phyloP scores from a whole-genome alignment of 176 grass and related monocot genomes.

The Carex pumila region DNA sequence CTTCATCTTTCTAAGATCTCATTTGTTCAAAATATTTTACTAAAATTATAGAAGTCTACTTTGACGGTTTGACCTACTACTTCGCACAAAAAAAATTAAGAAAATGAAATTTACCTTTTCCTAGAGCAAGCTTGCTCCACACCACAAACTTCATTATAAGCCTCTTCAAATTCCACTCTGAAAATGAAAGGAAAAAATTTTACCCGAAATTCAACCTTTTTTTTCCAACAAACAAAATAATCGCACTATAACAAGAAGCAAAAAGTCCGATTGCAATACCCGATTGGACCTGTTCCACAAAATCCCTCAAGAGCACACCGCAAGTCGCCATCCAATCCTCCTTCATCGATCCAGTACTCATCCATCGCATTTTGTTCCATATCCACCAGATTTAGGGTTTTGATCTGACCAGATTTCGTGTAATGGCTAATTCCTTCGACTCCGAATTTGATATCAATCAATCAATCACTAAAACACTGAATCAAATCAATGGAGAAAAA shows the following conservation, averaged over 20 bases:
- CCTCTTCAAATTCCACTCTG: slow-evolving; percentile 27
- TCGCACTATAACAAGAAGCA: background rate
- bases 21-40: background rate
- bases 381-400: background rate
- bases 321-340: slow-evolving; percentile 30
- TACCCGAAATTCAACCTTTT: background rate
- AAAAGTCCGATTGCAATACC: background rate
- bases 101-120: slow-evolving; percentile 26
- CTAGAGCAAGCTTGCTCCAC: slow-evolving; percentile 20
- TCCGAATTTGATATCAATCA: background rate
- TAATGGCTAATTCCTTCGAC: background rate
- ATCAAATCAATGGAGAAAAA: background rate
- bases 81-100: background rate
- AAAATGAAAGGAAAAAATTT: background rate
- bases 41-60: background rate
- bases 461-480: background rate
- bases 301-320: slow-evolving; percentile 33
- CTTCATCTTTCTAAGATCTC: background rate
- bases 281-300: slow-evolving; percentile 4
- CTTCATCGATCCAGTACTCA: slow-evolving; percentile 42
- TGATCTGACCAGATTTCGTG: background rate
- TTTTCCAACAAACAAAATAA: background rate
- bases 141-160: slow-evolving; percentile 17
- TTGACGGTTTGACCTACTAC: background rate
- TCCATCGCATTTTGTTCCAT: slow-evolving; percentile 34